Evolutionary conservation across 148 eudicot genomes (phyloP).

Genomic region (Rhododendron ferrugineum): DNA sequence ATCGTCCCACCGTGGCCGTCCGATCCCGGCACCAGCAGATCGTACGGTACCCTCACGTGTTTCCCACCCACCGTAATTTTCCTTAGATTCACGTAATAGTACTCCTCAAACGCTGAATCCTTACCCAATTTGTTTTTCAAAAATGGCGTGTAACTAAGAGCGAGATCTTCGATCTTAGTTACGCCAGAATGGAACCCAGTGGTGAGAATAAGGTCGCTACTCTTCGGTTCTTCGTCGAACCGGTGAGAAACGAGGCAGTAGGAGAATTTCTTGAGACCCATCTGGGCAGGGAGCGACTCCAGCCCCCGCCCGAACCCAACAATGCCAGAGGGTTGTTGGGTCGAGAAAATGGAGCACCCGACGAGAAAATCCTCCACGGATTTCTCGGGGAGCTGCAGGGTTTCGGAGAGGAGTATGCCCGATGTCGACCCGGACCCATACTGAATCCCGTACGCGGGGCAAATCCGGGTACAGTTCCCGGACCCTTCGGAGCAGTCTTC

Average conservation of each 20-base stretch:
- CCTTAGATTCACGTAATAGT: conserved; percentile 50
- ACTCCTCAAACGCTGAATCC: conserved; percentile 35
- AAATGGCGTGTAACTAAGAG: conserved; percentile 47
- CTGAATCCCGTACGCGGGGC: conserved; percentile 45
- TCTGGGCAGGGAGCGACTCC: conserved; percentile 59
- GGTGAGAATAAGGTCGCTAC: conserved; percentile 38
- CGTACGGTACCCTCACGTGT: conserved; percentile 39
- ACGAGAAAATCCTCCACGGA: conserved; percentile 28
- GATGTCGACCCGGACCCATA: conserved; percentile 61
- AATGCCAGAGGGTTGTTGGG: conserved; percentile 54
- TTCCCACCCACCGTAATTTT: conserved; percentile 60
- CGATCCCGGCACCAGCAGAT: conserved; percentile 27
- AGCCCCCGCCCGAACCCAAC: conserved; percentile 76
- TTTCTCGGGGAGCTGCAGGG: conserved; percentile 25
- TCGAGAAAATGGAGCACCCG: conserved; percentile 61
- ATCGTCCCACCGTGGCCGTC: conserved; percentile 63
- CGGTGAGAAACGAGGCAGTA: conserved; percentile 62
- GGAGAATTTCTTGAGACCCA: conserved; percentile 53
- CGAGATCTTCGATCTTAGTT: background rate
- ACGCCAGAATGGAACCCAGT: conserved; percentile 10
- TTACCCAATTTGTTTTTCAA: conserved; percentile 21
- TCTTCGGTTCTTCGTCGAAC: conserved; percentile 45
- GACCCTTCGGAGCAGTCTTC: conserved; percentile 15
- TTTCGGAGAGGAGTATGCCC: conserved; percentile 53
- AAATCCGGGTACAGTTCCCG: conserved; percentile 25